Percentiles rank a stretch among this genome's conserved stretches.
phyloP scores from a whole-genome alignment of 257 asterid genomes.

The Solanum gracilifrons region DNA sequence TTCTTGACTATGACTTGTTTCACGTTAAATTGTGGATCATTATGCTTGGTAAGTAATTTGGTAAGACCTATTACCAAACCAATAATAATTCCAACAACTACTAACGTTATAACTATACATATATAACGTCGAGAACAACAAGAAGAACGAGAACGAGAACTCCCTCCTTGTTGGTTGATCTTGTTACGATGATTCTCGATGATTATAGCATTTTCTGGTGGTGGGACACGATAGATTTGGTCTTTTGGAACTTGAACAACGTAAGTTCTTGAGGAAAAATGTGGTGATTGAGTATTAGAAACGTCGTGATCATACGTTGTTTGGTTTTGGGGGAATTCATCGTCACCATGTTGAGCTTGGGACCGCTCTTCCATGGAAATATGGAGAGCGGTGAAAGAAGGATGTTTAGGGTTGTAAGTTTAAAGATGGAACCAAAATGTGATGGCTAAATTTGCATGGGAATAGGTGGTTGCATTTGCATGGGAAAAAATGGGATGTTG shows the following conservation, averaged over 20 bases:
- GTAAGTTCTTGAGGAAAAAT: conserved; percentile 13
- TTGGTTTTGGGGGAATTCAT: not conserved
- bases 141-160: not conserved
- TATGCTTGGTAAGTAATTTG: not conserved
- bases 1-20: not conserved
- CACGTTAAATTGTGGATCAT: not conserved
- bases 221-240: conserved; percentile 32
- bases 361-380: conserved; percentile 24
- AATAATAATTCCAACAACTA: not conserved
- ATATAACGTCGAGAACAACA: conserved; percentile 7
- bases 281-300: not conserved
- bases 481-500: not conserved
- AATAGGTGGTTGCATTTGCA: not conserved
- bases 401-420: not conserved
- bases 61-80: not conserved
- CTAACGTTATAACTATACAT: not conserved
- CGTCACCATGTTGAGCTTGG: not conserved
- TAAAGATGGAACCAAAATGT: not conserved
- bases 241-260: conserved; percentile 34
- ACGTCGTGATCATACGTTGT: not conserved
- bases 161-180: not conserved
- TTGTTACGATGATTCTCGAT: not conserved
- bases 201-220: conserved; percentile 22
- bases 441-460: not conserved
- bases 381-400: conserved; percentile 12